These are phyloP conservation scores for Trichocladium antarcticum DNA, from an alignment of 495 filamentous ascomycete species.

Conservation along the genomic window DNA sequence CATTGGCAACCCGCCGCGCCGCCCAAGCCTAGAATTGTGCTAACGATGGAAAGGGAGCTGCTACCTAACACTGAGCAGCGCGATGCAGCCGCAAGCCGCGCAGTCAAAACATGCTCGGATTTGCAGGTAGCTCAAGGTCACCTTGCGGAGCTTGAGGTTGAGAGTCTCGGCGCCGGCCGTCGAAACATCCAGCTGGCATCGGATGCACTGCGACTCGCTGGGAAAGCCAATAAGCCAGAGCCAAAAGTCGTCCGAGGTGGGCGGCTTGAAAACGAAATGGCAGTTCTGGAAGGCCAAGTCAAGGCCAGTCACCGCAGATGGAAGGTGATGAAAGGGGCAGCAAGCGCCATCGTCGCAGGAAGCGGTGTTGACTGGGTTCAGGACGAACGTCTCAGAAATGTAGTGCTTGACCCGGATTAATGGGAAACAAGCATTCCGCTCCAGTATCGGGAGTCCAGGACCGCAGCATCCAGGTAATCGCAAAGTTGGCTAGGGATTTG, in stretches of 20 bases:
- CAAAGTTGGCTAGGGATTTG: too few species aligned
- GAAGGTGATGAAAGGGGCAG: constrained; percentile 63
- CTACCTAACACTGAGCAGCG: constrained; percentile 54
- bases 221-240: constrained; percentile 41
- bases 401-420: constrained; percentile 62
- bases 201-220: constrained; percentile 49
- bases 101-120: constrained; percentile 45
- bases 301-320: constrained; percentile 49
- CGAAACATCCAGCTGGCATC: constrained; percentile 53
- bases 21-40: background rate
- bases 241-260: constrained; percentile 41
- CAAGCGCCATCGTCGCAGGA: constrained; percentile 63
- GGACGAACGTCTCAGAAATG: constrained; percentile 53
- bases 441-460: too few species aligned
- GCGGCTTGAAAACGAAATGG: constrained; percentile 42
- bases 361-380: constrained; percentile 78
- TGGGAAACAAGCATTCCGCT: too few species aligned
- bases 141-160: constrained; percentile 44
- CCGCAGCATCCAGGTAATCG: too few species aligned
- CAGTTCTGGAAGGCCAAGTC: constrained; percentile 43
- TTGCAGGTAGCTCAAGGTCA: constrained; percentile 38
- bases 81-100: constrained; percentile 50
- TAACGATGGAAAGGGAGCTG: constrained; percentile 44
- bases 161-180: constrained; percentile 42
- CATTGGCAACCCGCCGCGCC: background rate